A percentile compares a stretch with the other conserved stretches of the same genome.
Evolutionary conservation across 1,284 basidiomycete species (phyloP).

Genomic region (Vanrija pseudolonga): DNA sequence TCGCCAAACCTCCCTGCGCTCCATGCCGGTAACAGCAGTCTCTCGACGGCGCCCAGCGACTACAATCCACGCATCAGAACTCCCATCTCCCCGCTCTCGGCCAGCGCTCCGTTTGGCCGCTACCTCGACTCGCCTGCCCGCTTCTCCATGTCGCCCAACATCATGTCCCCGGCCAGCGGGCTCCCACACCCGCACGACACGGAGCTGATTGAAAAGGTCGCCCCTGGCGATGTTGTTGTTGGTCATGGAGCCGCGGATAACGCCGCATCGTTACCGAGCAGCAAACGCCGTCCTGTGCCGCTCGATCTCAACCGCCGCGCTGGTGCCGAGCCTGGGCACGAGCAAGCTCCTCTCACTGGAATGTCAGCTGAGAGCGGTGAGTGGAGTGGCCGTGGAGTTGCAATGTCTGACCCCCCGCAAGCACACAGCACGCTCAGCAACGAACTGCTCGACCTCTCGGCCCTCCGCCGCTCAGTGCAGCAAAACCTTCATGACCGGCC

Average conservation of each 20-base stretch:
- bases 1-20: background rate
- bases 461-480: constrained; percentile 29
- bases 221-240: no score
- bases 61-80: background rate
- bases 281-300: background rate
- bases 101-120: no score
- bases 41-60: background rate
- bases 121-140: no score
- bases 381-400: background rate
- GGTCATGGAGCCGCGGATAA: no score
- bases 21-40: background rate
- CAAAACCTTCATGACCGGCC: constrained; percentile 38
- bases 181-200: no score
- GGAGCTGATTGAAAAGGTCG: no score
- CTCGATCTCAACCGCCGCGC: background rate
- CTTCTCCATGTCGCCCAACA: no score
- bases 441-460: constrained; percentile 33
- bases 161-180: no score
- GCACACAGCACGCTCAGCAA: constrained; percentile 21
- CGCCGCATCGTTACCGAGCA: no score
- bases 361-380: constrained; percentile 6
- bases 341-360: constrained; percentile 1
- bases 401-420: background rate
- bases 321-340: background rate
- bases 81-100: no score